Conservation (phyloP, 2,329 filamentous ascomycete genomes). For the Aspergillus pseudotamarii region DNA sequence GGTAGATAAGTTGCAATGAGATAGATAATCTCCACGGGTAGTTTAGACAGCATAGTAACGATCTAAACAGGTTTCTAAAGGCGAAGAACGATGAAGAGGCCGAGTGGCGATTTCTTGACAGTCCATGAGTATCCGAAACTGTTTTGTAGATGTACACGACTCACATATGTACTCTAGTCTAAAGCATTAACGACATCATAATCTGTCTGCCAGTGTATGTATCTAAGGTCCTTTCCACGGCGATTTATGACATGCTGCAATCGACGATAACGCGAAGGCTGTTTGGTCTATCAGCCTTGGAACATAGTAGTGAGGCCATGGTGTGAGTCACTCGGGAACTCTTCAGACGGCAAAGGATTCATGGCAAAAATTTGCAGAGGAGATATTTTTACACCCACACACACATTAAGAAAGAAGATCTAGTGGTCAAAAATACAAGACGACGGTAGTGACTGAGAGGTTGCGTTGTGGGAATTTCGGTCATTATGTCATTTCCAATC, state of each 20-base stretch:
- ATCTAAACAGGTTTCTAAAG: not conserved
- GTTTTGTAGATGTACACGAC: not conserved
- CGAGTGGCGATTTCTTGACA: not conserved
- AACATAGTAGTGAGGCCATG: slow-evolving; percentile 3
- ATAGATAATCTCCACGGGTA: slow-evolving; percentile 49
- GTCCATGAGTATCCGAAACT: not conserved
- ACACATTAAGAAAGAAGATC: not conserved
- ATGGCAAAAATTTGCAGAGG: not conserved
- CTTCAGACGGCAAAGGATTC: not conserved
- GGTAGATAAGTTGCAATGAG: slow-evolving; percentile 48
- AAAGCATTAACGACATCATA: not conserved
- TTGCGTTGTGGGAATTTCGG: not conserved
- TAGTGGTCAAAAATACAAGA: not conserved
- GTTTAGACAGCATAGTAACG: slow-evolving; percentile 32
- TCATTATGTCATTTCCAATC: slow-evolving; percentile 3
- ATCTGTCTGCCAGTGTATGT: not conserved
- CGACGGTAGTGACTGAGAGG: not conserved
- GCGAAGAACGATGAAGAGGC: not conserved
- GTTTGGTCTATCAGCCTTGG: slow-evolving; percentile 3
- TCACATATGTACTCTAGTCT: slow-evolving; percentile 1
- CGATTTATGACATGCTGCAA: slow-evolving; percentile 9
- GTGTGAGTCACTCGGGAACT: not conserved
- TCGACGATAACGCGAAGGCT: slow-evolving; percentile 4
- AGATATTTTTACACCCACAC: not conserved
- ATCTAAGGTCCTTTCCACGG: slow-evolving; percentile 5